Conservation (phyloP, 148 eudicot genomes). For the Vaccinium corymbosum region DNA sequence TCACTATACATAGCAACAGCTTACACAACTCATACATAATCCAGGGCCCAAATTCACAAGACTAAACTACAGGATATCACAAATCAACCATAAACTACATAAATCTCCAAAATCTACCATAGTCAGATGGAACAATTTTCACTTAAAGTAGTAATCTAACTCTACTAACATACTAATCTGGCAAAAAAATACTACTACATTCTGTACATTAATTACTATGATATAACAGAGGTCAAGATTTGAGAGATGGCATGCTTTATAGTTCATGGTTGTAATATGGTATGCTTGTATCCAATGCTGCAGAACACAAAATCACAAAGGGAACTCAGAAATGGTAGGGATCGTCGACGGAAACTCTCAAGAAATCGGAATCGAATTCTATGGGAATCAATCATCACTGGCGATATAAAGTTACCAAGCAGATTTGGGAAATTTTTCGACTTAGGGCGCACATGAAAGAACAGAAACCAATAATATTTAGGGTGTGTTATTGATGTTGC, state of each 20-base stretch:
- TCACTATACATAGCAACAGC: background rate
- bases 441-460: background rate
- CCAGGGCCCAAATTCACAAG: background rate
- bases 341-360: background rate
- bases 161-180: too few species aligned
- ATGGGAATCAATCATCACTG: background rate
- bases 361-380: background rate
- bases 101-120: background rate
- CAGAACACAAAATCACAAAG: background rate
- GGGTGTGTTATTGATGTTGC: too few species aligned
- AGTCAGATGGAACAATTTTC: too few species aligned
- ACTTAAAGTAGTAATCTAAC: too few species aligned
- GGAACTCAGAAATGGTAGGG: too few species aligned
- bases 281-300: background rate
- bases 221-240: background rate
- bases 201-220: too few species aligned
- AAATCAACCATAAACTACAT: background rate
- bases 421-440: background rate
- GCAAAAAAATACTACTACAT: too few species aligned
- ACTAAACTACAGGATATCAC: background rate
- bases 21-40: background rate
- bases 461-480: too few species aligned
- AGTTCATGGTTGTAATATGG: background rate
- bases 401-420: background rate
- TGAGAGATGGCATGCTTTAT: background rate